These are phyloP conservation scores for Myxozyma lipomycoides DNA, from an alignment of 805 yeast genomes.

Conservation along the genomic window DNA sequence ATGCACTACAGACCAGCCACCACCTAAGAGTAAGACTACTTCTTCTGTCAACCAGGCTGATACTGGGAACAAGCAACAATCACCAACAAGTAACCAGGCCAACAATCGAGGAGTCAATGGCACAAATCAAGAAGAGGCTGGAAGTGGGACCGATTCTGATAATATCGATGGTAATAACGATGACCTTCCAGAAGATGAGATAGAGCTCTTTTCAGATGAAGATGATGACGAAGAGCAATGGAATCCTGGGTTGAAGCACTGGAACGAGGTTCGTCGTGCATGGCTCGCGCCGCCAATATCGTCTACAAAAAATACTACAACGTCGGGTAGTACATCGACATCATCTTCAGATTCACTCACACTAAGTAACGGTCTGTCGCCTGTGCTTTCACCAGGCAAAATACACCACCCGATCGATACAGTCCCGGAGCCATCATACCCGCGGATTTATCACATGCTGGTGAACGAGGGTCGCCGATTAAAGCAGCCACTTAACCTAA, in stretches of 20 bases:
- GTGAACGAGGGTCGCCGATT: constrained; percentile 67
- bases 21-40: neutral
- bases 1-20: neutral
- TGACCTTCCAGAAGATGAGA: constrained; percentile 16
- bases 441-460: constrained; percentile 58
- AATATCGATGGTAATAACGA: constrained; percentile 27
- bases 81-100: neutral
- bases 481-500: constrained; percentile 66
- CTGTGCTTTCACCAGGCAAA: constrained; percentile 24
- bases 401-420: constrained; percentile 30
- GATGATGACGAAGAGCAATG: constrained; percentile 42
- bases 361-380: neutral
- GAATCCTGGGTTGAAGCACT: constrained; percentile 54
- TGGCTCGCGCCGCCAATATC: constrained; percentile 50
- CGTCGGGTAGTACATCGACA: neutral
- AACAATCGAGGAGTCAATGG: neutral
- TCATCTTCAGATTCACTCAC: neutral
- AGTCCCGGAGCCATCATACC: constrained; percentile 36
- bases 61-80: too few species aligned
- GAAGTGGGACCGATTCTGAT: constrained; percentile 5
- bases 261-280: constrained; percentile 63
- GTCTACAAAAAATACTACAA: neutral
- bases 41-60: neutral
- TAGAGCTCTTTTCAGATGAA: neutral
- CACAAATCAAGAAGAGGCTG: neutral